Evolutionary conservation across 1,139 yeast genomes (phyloP).

Genomic region (Geotrichum fermentans): DNA sequence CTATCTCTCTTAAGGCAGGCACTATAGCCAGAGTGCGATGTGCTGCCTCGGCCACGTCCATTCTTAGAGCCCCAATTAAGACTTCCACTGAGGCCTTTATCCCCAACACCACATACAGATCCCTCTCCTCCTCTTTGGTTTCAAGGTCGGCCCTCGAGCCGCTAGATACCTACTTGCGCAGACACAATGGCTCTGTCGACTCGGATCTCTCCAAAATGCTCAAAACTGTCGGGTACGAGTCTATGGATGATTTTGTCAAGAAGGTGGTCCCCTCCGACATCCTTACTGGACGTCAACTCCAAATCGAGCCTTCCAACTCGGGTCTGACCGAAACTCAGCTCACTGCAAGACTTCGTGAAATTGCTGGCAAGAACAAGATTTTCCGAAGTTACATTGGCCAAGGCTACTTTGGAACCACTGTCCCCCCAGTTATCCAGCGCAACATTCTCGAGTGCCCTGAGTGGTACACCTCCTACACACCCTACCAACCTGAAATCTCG

Average conservation of each 20-base stretch:
- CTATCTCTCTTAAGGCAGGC: background rate
- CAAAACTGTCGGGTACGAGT: constrained; percentile 55
- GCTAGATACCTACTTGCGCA: constrained; percentile 79
- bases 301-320: constrained; percentile 53
- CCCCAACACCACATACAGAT: background rate
- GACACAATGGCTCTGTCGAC: constrained; percentile 82
- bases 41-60: background rate
- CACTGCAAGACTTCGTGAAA: constrained; percentile 57
- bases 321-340: constrained; percentile 83
- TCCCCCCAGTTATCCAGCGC: constrained; percentile 91
- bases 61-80: background rate
- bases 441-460: constrained; percentile 89
- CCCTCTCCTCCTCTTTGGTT: background rate
- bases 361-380: constrained; percentile 73
- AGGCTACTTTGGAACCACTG: constrained; percentile 85
- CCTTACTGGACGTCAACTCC: constrained; percentile 59
- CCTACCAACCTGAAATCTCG: constrained; percentile 96
- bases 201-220: constrained; percentile 68
- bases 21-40: constrained; percentile 5
- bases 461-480: constrained; percentile 98
- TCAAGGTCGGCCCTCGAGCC: constrained; percentile 28
- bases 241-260: constrained; percentile 64
- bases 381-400: constrained; percentile 78
- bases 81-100: too few species aligned
- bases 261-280: constrained; percentile 76